Conservation (phyloP, 352 stramenopile genomes). For the Phytophthora niederhauseri region DNA sequence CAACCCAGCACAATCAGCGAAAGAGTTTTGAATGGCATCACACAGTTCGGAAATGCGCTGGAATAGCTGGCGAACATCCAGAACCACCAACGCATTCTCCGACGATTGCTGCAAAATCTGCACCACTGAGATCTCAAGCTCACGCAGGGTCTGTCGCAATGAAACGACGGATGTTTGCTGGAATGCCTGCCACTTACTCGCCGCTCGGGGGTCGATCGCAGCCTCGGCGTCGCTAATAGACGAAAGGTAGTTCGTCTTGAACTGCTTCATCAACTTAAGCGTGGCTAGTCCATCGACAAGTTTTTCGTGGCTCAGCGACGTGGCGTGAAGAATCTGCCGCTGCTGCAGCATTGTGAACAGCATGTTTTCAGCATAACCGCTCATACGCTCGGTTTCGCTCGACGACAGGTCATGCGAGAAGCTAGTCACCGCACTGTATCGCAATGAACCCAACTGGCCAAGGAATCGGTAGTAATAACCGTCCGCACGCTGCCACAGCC, state of each 20-base stretch:
- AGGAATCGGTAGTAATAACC: constrained; percentile 92
- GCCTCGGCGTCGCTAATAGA: constrained; percentile 1
- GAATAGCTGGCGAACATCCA: constrained; percentile 32
- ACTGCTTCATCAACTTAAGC: constrained; percentile 55
- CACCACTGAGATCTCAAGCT: constrained; percentile 68
- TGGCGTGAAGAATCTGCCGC: constrained; percentile 74
- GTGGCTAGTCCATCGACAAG: constrained; percentile 60
- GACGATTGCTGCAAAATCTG: constrained; percentile 50
- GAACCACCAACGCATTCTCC: constrained; percentile 25
- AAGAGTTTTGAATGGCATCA: constrained; percentile 37
- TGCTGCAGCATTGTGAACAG: constrained; percentile 89
- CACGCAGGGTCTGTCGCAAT: constrained; percentile 58
- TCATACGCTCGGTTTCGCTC: constrained; percentile 88
- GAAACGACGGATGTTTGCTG: constrained; percentile 49
- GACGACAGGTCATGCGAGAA: constrained; percentile 88
- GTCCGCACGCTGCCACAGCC: constrained; percentile 86
- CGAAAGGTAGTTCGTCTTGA: constrained; percentile 42
- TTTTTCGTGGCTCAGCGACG: constrained; percentile 74
- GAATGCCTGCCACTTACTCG: constrained; percentile 61
- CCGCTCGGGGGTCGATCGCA: constrained; percentile 31
- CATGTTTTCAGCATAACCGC: constrained; percentile 92
- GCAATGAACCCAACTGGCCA: constrained; percentile 75
- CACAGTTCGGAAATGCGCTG: constrained; percentile 42
- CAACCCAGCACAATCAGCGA: constrained; percentile 33
- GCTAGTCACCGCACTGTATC: constrained; percentile 78